Evolutionary conservation across 192 early-diverging fungal genomes (phyloP).

Genomic region (Backusella mclennaniae): DNA sequence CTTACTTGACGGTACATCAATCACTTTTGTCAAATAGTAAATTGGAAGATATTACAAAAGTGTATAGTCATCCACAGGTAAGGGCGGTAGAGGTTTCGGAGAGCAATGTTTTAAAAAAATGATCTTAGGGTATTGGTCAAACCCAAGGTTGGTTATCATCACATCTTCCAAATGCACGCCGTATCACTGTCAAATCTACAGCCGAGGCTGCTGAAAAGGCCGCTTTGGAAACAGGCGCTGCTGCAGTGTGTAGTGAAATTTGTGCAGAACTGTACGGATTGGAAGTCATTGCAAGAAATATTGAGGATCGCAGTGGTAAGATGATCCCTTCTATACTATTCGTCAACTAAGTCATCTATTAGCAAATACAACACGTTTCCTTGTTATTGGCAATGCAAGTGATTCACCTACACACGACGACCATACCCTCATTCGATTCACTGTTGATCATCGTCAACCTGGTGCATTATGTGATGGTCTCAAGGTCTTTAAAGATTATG

Average conservation of each 20-base stretch:
- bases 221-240: constrained; percentile 68
- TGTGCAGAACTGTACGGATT: constrained; percentile 81
- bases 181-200: constrained; percentile 78
- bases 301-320: constrained; percentile 66
- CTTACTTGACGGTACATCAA: constrained; percentile 83
- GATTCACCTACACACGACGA: constrained; percentile 68
- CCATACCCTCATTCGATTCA: constrained; percentile 83
- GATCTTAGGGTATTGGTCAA: constrained; percentile 76
- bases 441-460: constrained; percentile 85
- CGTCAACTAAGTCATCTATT: no score
- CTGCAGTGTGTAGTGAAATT: constrained; percentile 77
- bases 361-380: constrained; percentile 93
- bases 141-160: constrained; percentile 68
- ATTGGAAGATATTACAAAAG: constrained; percentile 66
- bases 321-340: no score
- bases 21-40: constrained; percentile 69
- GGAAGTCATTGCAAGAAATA: constrained; percentile 70
- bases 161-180: constrained; percentile 71
- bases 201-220: constrained; percentile 87
- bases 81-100: no score
- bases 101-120: no score
- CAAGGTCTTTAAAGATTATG: constrained; percentile 75
- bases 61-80: constrained; percentile 73
- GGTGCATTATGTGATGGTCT: constrained; percentile 86
- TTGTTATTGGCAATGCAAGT: constrained; percentile 74